These are phyloP conservation scores for Darksidea phi DNA, from an alignment of 495 filamentous ascomycete species.

Conservation along the genomic window DNA sequence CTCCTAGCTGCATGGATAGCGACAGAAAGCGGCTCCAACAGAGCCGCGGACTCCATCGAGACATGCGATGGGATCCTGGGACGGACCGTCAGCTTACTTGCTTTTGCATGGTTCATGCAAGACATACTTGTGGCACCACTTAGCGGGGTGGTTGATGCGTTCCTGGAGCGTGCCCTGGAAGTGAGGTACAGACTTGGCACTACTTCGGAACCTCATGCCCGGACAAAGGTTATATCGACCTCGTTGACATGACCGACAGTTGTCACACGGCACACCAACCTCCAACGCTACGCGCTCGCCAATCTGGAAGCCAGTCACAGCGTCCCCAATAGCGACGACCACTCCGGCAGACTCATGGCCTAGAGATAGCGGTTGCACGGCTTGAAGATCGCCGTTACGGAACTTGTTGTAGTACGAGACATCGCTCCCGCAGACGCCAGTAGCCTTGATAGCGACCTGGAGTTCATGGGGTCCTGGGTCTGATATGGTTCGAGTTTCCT, in stretches of 20 bases:
- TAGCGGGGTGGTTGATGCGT: conserved; percentile 40
- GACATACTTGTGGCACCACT: conserved; percentile 43
- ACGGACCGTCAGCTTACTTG: conserved; percentile 29
- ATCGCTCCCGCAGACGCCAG: conserved; percentile 41
- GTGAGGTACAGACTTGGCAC: conserved; percentile 41
- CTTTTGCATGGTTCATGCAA: conserved; percentile 28
- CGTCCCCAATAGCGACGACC: conserved; percentile 39
- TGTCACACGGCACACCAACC: conserved; percentile 41
- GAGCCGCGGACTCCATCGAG: conserved; percentile 35
- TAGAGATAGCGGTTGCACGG: conserved; percentile 33
- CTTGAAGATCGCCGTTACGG: conserved; percentile 40
- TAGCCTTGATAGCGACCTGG: conserved; percentile 40
- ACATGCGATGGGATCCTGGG: conserved; percentile 36
- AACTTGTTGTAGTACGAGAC: conserved; percentile 40
- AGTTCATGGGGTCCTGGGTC: conserved; percentile 39
- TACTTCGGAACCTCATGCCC: conserved; percentile 40
- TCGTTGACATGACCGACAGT: conserved; percentile 40
- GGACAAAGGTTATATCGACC: conserved; percentile 43
- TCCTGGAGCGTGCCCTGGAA: conserved; percentile 42
- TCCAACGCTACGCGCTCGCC: conserved; percentile 40
- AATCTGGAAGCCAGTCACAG: conserved; percentile 38
- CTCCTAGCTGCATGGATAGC: conserved; percentile 38
- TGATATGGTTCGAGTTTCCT: conserved; percentile 39
- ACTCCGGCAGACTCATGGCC: conserved; percentile 40
- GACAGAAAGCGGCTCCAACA: conserved; percentile 39